phyloP scores from a whole-genome alignment of 78 protist species.

The Dictyostelium firmibasis region DNA sequence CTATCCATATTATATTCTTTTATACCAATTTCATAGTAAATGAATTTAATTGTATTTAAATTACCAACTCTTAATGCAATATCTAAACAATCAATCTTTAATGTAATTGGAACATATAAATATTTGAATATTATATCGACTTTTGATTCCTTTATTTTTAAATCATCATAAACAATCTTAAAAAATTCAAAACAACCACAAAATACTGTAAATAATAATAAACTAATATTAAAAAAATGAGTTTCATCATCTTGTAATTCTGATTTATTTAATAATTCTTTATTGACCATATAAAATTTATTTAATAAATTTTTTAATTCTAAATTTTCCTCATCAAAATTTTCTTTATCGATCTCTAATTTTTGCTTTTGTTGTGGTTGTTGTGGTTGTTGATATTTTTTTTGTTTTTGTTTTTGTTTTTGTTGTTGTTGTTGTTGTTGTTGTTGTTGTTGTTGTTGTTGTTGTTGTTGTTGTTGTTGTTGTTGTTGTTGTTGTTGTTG shows the following conservation, averaged over 20 bases:
- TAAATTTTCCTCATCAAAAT: background rate
- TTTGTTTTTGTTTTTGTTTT: no score
- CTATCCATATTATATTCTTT: background rate
- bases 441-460: background rate
- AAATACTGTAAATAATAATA: background rate
- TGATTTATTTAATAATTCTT: background rate
- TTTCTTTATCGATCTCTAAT: no score
- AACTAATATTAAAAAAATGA: background rate
- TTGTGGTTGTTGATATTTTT: background rate
- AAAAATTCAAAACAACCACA: background rate
- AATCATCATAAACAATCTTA: background rate
- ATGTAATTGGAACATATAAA: background rate
- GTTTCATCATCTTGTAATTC: background rate
- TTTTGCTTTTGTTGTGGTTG: background rate
- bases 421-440: background rate
- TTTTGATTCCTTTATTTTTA: background rate
- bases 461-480: background rate
- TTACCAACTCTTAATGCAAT: background rate
- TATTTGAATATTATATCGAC: background rate
- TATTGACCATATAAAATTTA: background rate
- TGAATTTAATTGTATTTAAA: background rate
- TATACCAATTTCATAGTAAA: background rate
- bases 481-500: background rate
- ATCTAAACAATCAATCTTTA: background rate
- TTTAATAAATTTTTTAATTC: background rate